Conservation (phyloP, 2,329 filamentous ascomycete species). For the Monilinia polystroma region DNA sequence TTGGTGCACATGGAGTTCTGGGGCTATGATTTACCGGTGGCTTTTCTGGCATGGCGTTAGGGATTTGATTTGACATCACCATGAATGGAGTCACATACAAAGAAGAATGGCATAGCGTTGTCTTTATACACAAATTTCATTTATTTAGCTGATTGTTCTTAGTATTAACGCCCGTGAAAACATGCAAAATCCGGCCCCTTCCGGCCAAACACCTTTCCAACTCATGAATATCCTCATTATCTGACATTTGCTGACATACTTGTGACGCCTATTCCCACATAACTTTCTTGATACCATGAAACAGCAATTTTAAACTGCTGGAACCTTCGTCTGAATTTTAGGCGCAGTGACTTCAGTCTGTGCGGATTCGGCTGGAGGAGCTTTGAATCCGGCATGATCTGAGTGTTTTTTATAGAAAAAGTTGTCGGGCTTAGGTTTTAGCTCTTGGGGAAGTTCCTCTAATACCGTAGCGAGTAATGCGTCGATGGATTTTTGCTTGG, state of each 20-base stretch:
- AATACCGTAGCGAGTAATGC: slow-evolving; percentile 71
- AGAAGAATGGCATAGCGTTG: slow-evolving; percentile 8
- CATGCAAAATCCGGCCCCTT: slow-evolving; percentile 28
- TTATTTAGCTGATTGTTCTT: slow-evolving; percentile 15
- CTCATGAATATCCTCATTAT: slow-evolving; percentile 21
- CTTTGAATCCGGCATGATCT: slow-evolving; percentile 80
- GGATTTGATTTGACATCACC: slow-evolving; percentile 2
- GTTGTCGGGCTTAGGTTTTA: slow-evolving; percentile 68
- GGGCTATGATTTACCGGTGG: neutral
- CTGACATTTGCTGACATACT: slow-evolving; percentile 8
- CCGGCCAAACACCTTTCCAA: slow-evolving; percentile 22
- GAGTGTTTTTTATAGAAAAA: slow-evolving; percentile 89
- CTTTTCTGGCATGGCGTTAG: slow-evolving; percentile 9
- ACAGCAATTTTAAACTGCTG: slow-evolving; percentile 23
- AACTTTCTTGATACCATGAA: slow-evolving; percentile 13
- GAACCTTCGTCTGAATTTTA: slow-evolving; percentile 27
- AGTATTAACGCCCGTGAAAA: slow-evolving; percentile 24
- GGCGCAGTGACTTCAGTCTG: slow-evolving; percentile 28
- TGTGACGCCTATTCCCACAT: slow-evolving; percentile 16
- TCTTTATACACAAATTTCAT: slow-evolving; percentile 20
- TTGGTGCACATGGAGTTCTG: slow-evolving; percentile 1
- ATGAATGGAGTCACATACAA: neutral
- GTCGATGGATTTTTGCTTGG: slow-evolving; percentile 76
- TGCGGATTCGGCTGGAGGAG: slow-evolving; percentile 42
- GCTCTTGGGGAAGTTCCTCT: slow-evolving; percentile 68